A percentile compares a stretch with the other conserved stretches of the same genome.
Conservation (phyloP, 2,329 filamentous ascomycete genomes). For the Epichloe amarillans region DNA sequence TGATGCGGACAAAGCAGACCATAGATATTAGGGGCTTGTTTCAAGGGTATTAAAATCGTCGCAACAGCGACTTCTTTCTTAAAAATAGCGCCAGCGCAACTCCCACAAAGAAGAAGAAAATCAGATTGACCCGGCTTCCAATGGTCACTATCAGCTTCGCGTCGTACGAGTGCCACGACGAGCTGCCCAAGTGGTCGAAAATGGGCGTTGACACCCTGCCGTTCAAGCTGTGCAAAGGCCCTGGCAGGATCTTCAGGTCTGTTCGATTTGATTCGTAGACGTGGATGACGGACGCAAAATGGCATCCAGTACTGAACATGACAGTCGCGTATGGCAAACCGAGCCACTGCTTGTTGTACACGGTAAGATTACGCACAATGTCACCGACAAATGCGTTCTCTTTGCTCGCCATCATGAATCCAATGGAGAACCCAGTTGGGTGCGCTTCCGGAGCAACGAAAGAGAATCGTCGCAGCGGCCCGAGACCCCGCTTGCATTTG, state of each 20-base stretch:
- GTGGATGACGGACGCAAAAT: slow-evolving; percentile 29
- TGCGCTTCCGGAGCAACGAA: slow-evolving; percentile 28
- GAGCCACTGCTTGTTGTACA: slow-evolving; percentile 26
- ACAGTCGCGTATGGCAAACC: slow-evolving; percentile 26
- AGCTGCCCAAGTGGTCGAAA: slow-evolving; percentile 27
- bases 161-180: slow-evolving; percentile 28
- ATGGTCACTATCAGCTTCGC: slow-evolving; percentile 12
- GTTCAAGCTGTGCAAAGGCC: slow-evolving; percentile 25
- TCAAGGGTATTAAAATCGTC: slow-evolving; percentile 7
- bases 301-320: slow-evolving; percentile 30
- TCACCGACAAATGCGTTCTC: slow-evolving; percentile 20
- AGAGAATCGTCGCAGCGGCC: slow-evolving; percentile 25
- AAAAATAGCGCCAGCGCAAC: slow-evolving; percentile 10
- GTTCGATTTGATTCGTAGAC: slow-evolving; percentile 19
- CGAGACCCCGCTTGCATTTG: slow-evolving; percentile 23
- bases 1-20: not conserved
- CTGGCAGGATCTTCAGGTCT: slow-evolving; percentile 22
- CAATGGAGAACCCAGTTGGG: slow-evolving; percentile 26
- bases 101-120: slow-evolving; percentile 11
- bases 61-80: slow-evolving; percentile 8
- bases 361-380: slow-evolving; percentile 19
- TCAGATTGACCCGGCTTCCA: slow-evolving; percentile 7
- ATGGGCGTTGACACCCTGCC: slow-evolving; percentile 25
- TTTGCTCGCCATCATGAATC: slow-evolving; percentile 26
- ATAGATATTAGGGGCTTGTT: not conserved